A percentile compares a stretch with the other conserved stretches of the same genome.
Evolutionary conservation across 2,329 filamentous ascomycete species (phyloP).

Genomic region (Parafenestella ontariensis): DNA sequence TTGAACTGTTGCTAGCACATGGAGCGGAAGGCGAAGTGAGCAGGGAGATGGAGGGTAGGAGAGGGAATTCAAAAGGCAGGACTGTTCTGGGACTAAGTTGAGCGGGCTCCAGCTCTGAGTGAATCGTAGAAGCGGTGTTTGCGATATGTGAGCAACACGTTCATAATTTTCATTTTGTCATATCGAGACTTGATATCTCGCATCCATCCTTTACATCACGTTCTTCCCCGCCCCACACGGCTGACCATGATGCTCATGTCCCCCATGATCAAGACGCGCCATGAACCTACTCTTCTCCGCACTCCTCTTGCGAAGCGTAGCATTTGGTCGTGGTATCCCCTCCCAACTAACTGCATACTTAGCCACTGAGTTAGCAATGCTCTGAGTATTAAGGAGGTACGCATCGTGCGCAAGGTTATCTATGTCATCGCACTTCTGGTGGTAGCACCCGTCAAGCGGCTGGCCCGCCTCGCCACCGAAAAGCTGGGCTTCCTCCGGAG

Average conservation of each 20-base stretch:
- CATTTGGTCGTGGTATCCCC: slow-evolving; percentile 41
- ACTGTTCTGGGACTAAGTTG: slow-evolving; percentile 27
- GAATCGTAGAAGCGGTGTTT: too few relatives aligned
- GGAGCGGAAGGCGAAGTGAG: slow-evolving; percentile 36
- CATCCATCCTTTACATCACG: slow-evolving; percentile 10
- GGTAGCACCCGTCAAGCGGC: slow-evolving; percentile 49
- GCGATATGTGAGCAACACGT: too few relatives aligned
- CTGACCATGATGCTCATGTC: slow-evolving; percentile 37
- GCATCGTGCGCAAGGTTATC: slow-evolving; percentile 48
- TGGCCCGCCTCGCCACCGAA: slow-evolving; percentile 50
- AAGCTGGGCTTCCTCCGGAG: slow-evolving; percentile 42
- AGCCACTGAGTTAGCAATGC: slow-evolving; percentile 49
- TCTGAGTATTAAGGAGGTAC: slow-evolving; percentile 48
- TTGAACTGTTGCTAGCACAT: slow-evolving; percentile 36
- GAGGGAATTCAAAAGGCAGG: slow-evolving; percentile 30
- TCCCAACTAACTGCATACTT: slow-evolving; percentile 48
- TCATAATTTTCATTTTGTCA: slow-evolving; percentile 2
- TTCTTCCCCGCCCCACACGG: slow-evolving; percentile 31
- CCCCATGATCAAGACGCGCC: slow-evolving; percentile 33
- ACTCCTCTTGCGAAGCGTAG: slow-evolving; percentile 37
- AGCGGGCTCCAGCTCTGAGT: too few relatives aligned
- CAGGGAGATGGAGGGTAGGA: slow-evolving; percentile 16
- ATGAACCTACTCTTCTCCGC: slow-evolving; percentile 33
- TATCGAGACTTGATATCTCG: background rate
- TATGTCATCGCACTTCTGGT: slow-evolving; percentile 46